phyloP scores from a whole-genome alignment of 805 yeast species.

The Starmerella scarabaei region DNA sequence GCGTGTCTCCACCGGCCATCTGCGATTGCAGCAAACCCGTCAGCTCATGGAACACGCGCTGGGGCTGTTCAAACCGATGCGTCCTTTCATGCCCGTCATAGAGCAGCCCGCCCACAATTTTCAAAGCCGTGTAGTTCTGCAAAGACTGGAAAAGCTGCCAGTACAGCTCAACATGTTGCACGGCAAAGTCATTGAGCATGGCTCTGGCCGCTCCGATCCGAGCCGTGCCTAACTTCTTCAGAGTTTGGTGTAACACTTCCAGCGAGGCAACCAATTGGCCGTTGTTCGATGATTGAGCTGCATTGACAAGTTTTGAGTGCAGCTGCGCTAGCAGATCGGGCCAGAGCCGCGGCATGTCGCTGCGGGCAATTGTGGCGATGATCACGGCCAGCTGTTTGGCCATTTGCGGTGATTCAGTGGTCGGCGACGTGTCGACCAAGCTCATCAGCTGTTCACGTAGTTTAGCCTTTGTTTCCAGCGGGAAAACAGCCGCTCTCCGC shows the following conservation, averaged over 20 bases:
- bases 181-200: constrained; percentile 11
- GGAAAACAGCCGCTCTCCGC: constrained; percentile 52
- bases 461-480: constrained; percentile 60
- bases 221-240: constrained; percentile 61
- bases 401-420: constrained; percentile 36
- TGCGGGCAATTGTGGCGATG: constrained; percentile 59
- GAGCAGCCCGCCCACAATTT: constrained; percentile 57
- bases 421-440: constrained; percentile 34
- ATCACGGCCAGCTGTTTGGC: constrained; percentile 77
- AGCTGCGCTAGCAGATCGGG: constrained; percentile 59
- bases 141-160: constrained; percentile 8
- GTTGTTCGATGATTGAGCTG: not conserved
- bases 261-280: constrained; percentile 39
- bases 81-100: constrained; percentile 67
- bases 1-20: constrained; percentile 16
- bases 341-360: constrained; percentile 85
- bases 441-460: constrained; percentile 10
- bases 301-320: constrained; percentile 7
- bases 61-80: constrained; percentile 43
- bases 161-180: constrained; percentile 21
- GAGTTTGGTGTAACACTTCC: constrained; percentile 58
- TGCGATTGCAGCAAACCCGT: constrained; percentile 42
- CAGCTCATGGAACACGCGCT: constrained; percentile 53
- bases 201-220: constrained; percentile 61
- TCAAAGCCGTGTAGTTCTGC: constrained; percentile 49